phyloP scores from a whole-genome alignment of 164 flowering plant species.

The Malania oleifera region DNA sequence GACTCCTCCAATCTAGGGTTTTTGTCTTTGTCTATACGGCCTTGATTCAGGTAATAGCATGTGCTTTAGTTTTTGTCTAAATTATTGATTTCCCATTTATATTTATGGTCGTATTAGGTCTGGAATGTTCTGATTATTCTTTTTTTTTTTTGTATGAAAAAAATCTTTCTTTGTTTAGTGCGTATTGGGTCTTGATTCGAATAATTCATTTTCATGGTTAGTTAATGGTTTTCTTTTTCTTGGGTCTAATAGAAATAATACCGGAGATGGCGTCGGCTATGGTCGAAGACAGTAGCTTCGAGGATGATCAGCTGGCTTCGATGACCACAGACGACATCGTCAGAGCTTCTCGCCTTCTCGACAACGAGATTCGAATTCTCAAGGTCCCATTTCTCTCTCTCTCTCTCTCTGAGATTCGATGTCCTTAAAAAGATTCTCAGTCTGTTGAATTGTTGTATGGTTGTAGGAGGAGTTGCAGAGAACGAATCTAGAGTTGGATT shows the following conservation, averaged over 20 bases:
- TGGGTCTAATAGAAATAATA: background rate
- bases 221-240: too few species aligned
- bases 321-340: slow-evolving; percentile 71
- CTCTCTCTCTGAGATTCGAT: background rate
- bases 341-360: slow-evolving; percentile 81
- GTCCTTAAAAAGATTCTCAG: background rate
- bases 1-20: too few species aligned
- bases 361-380: slow-evolving; percentile 64
- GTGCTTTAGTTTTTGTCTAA: too few species aligned
- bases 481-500: slow-evolving; percentile 58
- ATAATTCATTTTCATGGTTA: too few species aligned
- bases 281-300: slow-evolving; percentile 66
- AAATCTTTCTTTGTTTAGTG: too few species aligned
- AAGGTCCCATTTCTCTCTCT: slow-evolving; percentile 32
- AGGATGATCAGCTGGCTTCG: slow-evolving; percentile 72
- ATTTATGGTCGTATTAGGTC: too few species aligned
- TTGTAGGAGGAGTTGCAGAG: slow-evolving; percentile 72
- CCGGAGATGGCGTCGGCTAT: slow-evolving; percentile 54
- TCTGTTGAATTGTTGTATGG: background rate
- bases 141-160: too few species aligned
- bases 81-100: too few species aligned
- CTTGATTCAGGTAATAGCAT: too few species aligned
- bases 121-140: too few species aligned
- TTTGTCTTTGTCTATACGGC: too few species aligned
- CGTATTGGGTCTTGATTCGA: too few species aligned